phyloP scores from a whole-genome alignment of 768 basidiomycete genomes.

The Leccinum fibrillosum region DNA sequence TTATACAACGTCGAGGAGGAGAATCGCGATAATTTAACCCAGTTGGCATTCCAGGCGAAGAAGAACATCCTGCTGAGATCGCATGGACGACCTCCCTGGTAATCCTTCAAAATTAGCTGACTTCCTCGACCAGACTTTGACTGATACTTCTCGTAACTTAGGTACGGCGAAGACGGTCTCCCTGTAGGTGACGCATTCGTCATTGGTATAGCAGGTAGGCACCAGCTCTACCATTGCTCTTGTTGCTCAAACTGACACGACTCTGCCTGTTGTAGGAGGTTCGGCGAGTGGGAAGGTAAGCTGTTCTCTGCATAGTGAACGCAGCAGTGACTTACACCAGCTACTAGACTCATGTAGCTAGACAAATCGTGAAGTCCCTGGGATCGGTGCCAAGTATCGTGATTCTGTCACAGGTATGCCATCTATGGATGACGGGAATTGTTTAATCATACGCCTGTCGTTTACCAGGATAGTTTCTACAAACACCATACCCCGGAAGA shows the following conservation, averaged over 20 bases:
- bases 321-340: constrained; percentile 1
- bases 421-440: background rate
- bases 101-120: constrained; percentile 12
- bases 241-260: background rate
- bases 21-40: constrained; percentile 12
- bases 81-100: constrained; percentile 88
- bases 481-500: constrained; percentile 77
- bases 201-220: constrained; percentile 73
- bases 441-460: background rate
- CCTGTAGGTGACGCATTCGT: constrained; percentile 76
- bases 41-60: constrained; percentile 31
- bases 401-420: constrained; percentile 78
- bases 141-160: constrained; percentile 26
- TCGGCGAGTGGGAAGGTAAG: constrained; percentile 85
- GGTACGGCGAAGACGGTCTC: constrained; percentile 78
- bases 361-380: constrained; percentile 73
- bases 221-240: constrained; percentile 12
- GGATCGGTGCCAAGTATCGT: constrained; percentile 87
- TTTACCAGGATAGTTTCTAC: constrained; percentile 87
- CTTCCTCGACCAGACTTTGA: constrained; percentile 12
- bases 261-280: constrained; percentile 48
- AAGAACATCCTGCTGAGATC: constrained; percentile 80
- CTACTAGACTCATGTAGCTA: constrained; percentile 76
- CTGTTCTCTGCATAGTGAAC: background rate
- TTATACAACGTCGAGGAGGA: constrained; percentile 18